Base-by-base conservation (phyloP, 345 rosid genomes). In the Dipteronia dyeriana region DNA sequence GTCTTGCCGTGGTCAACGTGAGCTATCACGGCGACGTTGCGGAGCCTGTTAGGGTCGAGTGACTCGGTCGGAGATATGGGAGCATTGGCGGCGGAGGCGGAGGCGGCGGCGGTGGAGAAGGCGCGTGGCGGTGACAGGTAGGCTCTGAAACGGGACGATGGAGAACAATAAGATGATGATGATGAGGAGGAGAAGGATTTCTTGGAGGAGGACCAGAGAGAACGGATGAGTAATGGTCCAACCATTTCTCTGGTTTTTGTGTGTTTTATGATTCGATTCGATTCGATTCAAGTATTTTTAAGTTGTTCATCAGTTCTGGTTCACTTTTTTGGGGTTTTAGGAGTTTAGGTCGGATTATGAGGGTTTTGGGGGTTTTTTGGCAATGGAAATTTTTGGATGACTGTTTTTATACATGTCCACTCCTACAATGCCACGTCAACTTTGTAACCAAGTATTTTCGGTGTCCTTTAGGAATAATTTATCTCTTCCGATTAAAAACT, bases 1-100 rank as follows among this genome's bases (percentile, higher is more conserved):
- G 99, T 96, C 89, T 96, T 94, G 16, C 99, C 99, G 25, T 96
- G 98, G 86, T 96, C 99, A 60, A 96, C 99, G 73, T 94, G 99
- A 25, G 99, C 99, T 10, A 96, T 96, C 20, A 96, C 99, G 0
- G 99, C 98, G 26, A 96, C 98, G 85, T 96, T 96, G 39, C 99
- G 84, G 25, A 96, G 88, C 47, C 97, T 86, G 76, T 75, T 61
- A 0, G 97, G 99, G 54, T 96, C 97, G 43, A 91, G 79, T 19
- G 89, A 86, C 41, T 86, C 78, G 66, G 69, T 70, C 0, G 90
- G 81, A 22, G 85, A 82, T 43, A 80, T 70, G 26, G 88, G 60
- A 1, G 45, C 45, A 41, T 41, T 41, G 45, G 45, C 45, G 45
- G 38, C 38, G 4, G 85, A 41, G 41, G 41, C 71, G 64, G 88